A percentile compares a stretch with the other conserved stretches of the same genome.
Conservation (phyloP, 176 grass and related monocot genomes). For the Elymus sibiricus region DNA sequence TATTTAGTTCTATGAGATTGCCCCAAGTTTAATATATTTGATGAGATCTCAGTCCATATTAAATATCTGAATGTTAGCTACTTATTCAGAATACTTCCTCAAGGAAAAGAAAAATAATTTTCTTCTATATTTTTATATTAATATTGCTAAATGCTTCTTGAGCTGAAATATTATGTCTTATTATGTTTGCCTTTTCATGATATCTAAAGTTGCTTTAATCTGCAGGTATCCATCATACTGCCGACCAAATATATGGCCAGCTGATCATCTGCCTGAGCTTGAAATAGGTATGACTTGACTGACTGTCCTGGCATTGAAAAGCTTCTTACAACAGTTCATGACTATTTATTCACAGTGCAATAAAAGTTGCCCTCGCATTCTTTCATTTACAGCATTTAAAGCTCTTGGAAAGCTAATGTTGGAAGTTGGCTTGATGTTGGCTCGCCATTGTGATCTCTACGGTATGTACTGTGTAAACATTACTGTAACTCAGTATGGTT, state of each 20-base stretch:
- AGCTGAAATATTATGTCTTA: neutral
- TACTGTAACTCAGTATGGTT: neutral
- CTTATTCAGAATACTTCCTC: neutral
- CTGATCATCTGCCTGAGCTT: slow-evolving; percentile 60
- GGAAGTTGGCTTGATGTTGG: slow-evolving; percentile 90
- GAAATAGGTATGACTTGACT: slow-evolving; percentile 56
- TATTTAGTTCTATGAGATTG: neutral
- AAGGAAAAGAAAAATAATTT: neutral
- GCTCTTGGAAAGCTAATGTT: slow-evolving; percentile 81
- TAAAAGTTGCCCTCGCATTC: neutral
- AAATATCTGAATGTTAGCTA: neutral
- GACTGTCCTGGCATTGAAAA: neutral
- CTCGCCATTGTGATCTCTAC: slow-evolving; percentile 88
- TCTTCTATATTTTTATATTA: neutral
- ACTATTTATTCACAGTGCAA: neutral
- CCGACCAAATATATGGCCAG: slow-evolving; percentile 86
- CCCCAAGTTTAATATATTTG: neutral
- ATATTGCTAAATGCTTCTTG: neutral
- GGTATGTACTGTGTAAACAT: slow-evolving; percentile 37
- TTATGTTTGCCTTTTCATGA: neutral
- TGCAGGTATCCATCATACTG: slow-evolving; percentile 93
- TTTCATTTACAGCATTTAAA: slow-evolving; percentile 66
- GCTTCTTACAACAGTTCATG: neutral
- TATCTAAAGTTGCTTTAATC: neutral
- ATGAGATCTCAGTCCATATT: neutral